Percentiles rank a stretch among this genome's conserved stretches.
These are phyloP conservation scores for Amborella trichopoda DNA, from an alignment of 164 flowering plant species.

Conservation along the genomic window DNA sequence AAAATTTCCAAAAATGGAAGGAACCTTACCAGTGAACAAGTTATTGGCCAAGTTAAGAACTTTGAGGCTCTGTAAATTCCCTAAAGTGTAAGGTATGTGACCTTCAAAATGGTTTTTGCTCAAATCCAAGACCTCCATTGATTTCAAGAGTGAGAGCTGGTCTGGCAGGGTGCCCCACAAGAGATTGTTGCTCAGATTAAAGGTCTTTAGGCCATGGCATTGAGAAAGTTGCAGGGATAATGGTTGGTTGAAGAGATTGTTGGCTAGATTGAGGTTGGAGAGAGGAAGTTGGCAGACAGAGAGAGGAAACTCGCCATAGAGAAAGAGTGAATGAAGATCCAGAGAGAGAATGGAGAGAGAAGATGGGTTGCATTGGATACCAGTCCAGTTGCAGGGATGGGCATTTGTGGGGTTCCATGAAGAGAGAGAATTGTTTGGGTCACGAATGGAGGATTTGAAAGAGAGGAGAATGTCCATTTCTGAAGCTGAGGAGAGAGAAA, in stretches of 20 bases:
- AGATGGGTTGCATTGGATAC: slow-evolving; percentile 38
- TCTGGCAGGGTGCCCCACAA: slow-evolving; percentile 82
- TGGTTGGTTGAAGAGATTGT: slow-evolving; percentile 60
- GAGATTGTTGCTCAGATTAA: slow-evolving; percentile 74
- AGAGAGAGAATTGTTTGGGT: slow-evolving; percentile 50
- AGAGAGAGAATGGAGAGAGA: slow-evolving; percentile 33
- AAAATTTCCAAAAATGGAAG: slow-evolving; percentile 38
- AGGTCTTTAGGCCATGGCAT: slow-evolving; percentile 36
- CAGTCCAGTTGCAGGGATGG: slow-evolving; percentile 76
- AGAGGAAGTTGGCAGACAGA: slow-evolving; percentile 56
- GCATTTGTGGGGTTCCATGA: slow-evolving; percentile 40
- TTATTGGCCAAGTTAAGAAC: slow-evolving; percentile 69
- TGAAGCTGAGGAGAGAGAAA: slow-evolving; percentile 19
- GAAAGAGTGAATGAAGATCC: slow-evolving; percentile 53
- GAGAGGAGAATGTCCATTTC: slow-evolving; percentile 47
- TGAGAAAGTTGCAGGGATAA: slow-evolving; percentile 69
- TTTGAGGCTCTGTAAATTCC: slow-evolving; percentile 31
- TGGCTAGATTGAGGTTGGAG: slow-evolving; percentile 52
- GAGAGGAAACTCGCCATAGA: slow-evolving; percentile 70
- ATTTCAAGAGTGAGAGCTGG: slow-evolving; percentile 43
- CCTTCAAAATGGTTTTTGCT: slow-evolving; percentile 64
- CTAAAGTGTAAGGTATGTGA: slow-evolving; percentile 46
- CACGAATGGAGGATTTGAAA: slow-evolving; percentile 60
- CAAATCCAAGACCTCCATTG: slow-evolving; percentile 51
- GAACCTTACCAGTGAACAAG: slow-evolving; percentile 51